These are phyloP conservation scores for Mortierella sp. DNA, from an alignment of 371 early-diverging fungal genomes.

Conservation along the genomic window DNA sequence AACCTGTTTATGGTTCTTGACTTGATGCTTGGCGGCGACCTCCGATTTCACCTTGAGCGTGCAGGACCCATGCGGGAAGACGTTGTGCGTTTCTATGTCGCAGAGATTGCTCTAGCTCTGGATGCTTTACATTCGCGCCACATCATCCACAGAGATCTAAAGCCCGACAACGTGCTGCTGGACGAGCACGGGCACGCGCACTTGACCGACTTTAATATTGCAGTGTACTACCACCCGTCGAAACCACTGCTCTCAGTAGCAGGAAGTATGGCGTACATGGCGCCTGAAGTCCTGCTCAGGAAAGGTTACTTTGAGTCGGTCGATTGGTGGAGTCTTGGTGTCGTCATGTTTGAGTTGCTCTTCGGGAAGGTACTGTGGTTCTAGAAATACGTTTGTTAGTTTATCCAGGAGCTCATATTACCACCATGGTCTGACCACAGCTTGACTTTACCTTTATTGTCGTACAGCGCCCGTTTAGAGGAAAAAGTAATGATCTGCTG, in stretches of 20 bases:
- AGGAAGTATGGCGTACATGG: conserved; percentile 84
- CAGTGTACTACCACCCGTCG: conserved; percentile 65
- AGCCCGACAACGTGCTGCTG: conserved; percentile 94
- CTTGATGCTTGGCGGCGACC: conserved; percentile 88
- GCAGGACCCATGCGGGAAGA: conserved; percentile 71
- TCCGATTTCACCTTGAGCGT: conserved; percentile 82
- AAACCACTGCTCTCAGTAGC: conserved; percentile 76
- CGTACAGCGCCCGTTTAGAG: conserved; percentile 82
- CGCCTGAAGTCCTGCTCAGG: conserved; percentile 81
- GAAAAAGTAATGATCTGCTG: conserved; percentile 80
- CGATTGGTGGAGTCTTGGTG: conserved; percentile 94
- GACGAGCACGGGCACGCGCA: conserved; percentile 89
- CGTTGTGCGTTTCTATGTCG: conserved; percentile 83
- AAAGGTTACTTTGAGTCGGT: conserved; percentile 77
- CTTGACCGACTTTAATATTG: conserved; percentile 92
- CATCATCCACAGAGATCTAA: conserved; percentile 85
- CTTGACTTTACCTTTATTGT: background rate
- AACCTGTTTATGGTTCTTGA: conserved; percentile 83
- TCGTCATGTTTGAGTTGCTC: conserved; percentile 82
- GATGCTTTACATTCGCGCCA: conserved; percentile 74
- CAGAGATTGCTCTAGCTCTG: conserved; percentile 77
- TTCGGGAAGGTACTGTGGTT: conserved; percentile 68
- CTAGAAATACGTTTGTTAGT: background rate
- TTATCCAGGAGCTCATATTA: background rate
- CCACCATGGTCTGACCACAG: background rate